phyloP scores from a whole-genome alignment of 352 stramenopile genomes.

The Phytophthora ohioensis region DNA sequence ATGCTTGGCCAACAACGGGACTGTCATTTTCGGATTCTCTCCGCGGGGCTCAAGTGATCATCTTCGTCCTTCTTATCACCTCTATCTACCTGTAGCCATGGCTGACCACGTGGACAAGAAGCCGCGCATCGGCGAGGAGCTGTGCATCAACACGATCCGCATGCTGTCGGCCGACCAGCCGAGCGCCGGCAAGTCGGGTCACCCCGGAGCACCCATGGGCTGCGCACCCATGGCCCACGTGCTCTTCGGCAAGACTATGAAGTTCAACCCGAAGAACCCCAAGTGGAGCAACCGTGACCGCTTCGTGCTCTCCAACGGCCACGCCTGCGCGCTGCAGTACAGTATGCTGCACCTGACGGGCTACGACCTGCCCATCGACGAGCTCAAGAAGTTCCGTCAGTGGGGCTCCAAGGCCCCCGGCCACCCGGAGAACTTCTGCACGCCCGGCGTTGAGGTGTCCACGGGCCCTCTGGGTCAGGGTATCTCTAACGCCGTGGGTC shows the following conservation, averaged over 20 bases:
- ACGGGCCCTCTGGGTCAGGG: slow-evolving; percentile 98
- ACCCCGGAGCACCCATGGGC: slow-evolving; percentile 98
- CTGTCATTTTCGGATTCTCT: slow-evolving; percentile 57
- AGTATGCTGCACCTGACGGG: slow-evolving; percentile 98
- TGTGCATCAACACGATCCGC: slow-evolving; percentile 98
- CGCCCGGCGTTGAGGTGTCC: slow-evolving; percentile 95
- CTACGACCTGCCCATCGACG: slow-evolving; percentile 95
- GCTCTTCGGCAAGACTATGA: slow-evolving; percentile 95
- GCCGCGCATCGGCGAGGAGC: slow-evolving; percentile 78
- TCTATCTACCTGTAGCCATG: slow-evolving; percentile 49
- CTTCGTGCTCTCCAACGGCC: slow-evolving; percentile 99
- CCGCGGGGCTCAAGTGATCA: slow-evolving; percentile 42
- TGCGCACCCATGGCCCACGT: slow-evolving; percentile 98
- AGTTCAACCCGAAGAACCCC: slow-evolving; percentile 89
- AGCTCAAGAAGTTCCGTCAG: slow-evolving; percentile 98
- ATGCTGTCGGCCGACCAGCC: slow-evolving; percentile 98
- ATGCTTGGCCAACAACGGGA: slow-evolving; percentile 32
- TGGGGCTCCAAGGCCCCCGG: slow-evolving; percentile 96
- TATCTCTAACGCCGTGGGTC: slow-evolving; percentile 98
- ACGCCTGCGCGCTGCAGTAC: slow-evolving; percentile 99
- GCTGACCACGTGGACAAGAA: slow-evolving; percentile 87
- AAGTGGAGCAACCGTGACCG: slow-evolving; percentile 97
- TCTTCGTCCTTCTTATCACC: slow-evolving; percentile 5
- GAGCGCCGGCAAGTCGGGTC: slow-evolving; percentile 97
- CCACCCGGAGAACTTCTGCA: slow-evolving; percentile 98